Conservation (phyloP, 2,329 filamentous ascomycete genomes). For the Diplodia corticola region DNA sequence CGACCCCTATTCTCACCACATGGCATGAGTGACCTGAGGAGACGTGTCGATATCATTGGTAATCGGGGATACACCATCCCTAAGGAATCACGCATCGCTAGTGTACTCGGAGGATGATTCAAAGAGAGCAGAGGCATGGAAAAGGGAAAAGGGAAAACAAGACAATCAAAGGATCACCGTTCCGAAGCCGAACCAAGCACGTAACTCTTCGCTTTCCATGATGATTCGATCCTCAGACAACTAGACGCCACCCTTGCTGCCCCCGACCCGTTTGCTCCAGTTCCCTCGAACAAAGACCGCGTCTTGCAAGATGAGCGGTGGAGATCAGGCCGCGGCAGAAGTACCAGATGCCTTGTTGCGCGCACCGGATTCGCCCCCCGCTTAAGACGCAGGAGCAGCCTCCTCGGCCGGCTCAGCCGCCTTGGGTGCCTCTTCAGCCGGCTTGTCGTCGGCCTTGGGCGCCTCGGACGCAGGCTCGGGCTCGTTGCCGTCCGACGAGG, state of each 20-base stretch:
- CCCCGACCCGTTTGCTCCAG: constrained; percentile 21
- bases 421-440: constrained; percentile 48
- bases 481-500: constrained; percentile 90
- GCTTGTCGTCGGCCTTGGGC: constrained; percentile 47
- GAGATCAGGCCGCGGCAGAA: constrained; percentile 19
- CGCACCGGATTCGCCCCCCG: not conserved
- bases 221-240: constrained; percentile 24
- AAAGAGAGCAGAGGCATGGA: constrained; percentile 22
- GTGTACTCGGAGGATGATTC: constrained; percentile 23
- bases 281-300: constrained; percentile 16
- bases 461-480: constrained; percentile 56
- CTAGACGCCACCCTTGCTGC: constrained; percentile 23
- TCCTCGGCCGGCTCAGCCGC: constrained; percentile 43
- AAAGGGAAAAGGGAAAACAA: constrained; percentile 21
- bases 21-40: constrained; percentile 6
- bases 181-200: constrained; percentile 23
- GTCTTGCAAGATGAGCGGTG: constrained; percentile 22
- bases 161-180: constrained; percentile 23
- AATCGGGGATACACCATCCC: constrained; percentile 19
- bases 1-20: constrained; percentile 19
- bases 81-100: constrained; percentile 22
- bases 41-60: constrained; percentile 23
- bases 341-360: constrained; percentile 16
- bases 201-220: constrained; percentile 23
- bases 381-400: constrained; percentile 20